A percentile compares a stretch with the other conserved stretches of the same genome.
Evolutionary conservation across 192 early-diverging fungal species (phyloP).

Genomic region (Podila clonocystis): DNA sequence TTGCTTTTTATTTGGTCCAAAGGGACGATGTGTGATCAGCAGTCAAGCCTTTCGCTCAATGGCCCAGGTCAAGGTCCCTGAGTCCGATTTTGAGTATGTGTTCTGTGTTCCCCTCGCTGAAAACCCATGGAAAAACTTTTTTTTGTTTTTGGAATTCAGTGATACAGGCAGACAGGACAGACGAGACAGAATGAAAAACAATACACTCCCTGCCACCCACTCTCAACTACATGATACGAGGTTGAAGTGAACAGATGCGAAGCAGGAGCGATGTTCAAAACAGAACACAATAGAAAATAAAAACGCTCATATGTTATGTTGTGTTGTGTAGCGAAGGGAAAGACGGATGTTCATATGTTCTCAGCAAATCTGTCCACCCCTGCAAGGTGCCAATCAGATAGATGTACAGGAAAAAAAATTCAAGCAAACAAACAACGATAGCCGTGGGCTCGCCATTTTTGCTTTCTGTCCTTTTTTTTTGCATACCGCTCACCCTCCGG

Average conservation of each 20-base stretch:
- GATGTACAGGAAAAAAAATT: neutral
- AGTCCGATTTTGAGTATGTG: no score
- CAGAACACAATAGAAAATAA: neutral
- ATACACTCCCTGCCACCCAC: neutral
- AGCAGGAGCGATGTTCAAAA: neutral
- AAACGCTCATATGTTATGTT: neutral
- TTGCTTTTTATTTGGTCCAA: neutral
- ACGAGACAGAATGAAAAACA: neutral
- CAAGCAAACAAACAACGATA: neutral
- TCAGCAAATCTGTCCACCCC: neutral
- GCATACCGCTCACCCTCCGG: neutral
- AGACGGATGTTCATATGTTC: neutral
- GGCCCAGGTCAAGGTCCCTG: no score
- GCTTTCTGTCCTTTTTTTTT: neutral
- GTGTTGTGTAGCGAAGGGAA: neutral
- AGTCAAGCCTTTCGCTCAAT: neutral
- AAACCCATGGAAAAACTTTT: no score
- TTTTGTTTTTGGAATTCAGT: no score
- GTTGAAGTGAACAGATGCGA: neutral
- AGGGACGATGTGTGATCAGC: neutral
- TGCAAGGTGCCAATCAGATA: neutral
- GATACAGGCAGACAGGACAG: neutral
- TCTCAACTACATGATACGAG: neutral
- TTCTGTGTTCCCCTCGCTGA: no score
- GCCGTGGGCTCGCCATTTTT: slow-evolving; percentile 2